Conservation (phyloP, 129 eudicot species). For the Smallanthus sonchifolius region DNA sequence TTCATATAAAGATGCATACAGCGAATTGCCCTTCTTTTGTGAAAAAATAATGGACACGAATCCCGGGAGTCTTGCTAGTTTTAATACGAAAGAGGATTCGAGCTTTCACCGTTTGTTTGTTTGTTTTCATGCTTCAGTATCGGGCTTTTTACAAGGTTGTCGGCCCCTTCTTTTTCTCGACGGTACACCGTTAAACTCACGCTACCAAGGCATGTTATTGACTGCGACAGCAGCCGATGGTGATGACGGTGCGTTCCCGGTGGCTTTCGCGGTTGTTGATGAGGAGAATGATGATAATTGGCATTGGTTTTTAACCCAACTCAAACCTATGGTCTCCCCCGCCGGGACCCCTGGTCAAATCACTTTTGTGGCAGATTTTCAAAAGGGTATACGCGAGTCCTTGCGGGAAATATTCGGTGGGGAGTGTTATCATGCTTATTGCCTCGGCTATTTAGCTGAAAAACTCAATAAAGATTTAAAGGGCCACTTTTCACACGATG, state of each 20-base stretch:
- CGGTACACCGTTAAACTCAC: conserved; percentile 44
- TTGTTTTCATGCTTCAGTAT: conserved; percentile 47
- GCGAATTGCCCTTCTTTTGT: conserved; percentile 43
- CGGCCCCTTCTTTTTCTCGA: conserved; percentile 57
- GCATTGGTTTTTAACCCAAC: conserved; percentile 54
- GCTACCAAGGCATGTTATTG: conserved; percentile 55
- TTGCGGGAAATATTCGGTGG: conserved; percentile 41
- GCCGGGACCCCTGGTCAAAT: conserved; percentile 36
- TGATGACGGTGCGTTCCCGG: conserved; percentile 52
- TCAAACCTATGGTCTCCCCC: conserved; percentile 35
- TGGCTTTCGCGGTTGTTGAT: conserved; percentile 61
- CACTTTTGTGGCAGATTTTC: conserved; percentile 55
- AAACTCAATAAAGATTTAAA: conserved; percentile 48
- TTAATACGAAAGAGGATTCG: conserved; percentile 53
- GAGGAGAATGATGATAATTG: conserved; percentile 54
- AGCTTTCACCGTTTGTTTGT: conserved; percentile 58
- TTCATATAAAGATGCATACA: conserved; percentile 50
- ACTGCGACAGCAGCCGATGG: conserved; percentile 64
- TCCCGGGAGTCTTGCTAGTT: conserved; percentile 55
- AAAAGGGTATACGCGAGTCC: conserved; percentile 44
- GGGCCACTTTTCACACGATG: conserved; percentile 55
- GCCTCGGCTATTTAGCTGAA: conserved; percentile 49
- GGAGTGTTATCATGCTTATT: conserved; percentile 49
- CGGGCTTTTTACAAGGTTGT: conserved; percentile 55
- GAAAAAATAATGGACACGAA: conserved; percentile 55